These are phyloP conservation scores for Colletotrichum echinochloae DNA, from an alignment of 2,329 filamentous ascomycete species.

Conservation along the genomic window DNA sequence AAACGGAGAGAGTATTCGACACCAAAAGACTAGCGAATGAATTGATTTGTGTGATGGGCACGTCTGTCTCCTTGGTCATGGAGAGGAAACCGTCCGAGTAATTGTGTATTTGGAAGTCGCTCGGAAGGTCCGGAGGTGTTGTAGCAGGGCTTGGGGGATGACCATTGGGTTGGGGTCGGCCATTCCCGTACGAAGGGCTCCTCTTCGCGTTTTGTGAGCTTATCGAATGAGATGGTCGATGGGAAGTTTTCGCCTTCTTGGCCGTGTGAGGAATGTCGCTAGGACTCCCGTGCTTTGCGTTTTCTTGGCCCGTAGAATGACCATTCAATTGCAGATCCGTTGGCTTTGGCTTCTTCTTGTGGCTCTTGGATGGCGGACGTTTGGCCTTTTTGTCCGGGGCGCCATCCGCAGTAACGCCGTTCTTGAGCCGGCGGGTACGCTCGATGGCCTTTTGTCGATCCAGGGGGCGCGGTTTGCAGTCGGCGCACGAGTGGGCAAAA, in stretches of 20 bases:
- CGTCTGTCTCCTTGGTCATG: slow-evolving; percentile 74
- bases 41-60: slow-evolving; percentile 75
- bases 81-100: slow-evolving; percentile 83
- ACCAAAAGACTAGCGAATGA: slow-evolving; percentile 81
- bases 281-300: slow-evolving; percentile 59
- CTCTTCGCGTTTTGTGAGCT: slow-evolving; percentile 75
- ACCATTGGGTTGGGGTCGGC: slow-evolving; percentile 67
- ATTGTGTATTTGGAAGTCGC: slow-evolving; percentile 73
- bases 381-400: slow-evolving; percentile 77
- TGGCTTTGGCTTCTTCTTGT: slow-evolving; percentile 90
- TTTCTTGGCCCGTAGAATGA: slow-evolving; percentile 69
- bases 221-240: slow-evolving; percentile 82
- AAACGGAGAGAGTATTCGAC: slow-evolving; percentile 79
- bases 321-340: slow-evolving; percentile 75
- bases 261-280: slow-evolving; percentile 66
- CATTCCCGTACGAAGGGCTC: slow-evolving; percentile 73
- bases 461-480: slow-evolving; percentile 84
- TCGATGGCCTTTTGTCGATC: slow-evolving; percentile 82
- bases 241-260: slow-evolving; percentile 86
- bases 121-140: slow-evolving; percentile 73
- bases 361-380: slow-evolving; percentile 80
- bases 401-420: slow-evolving; percentile 58
- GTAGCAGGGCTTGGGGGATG: slow-evolving; percentile 82
- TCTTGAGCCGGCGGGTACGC: slow-evolving; percentile 71
- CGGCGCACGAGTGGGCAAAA: slow-evolving; percentile 86